Evolutionary conservation across 2,329 filamentous ascomycete species (phyloP), one percentile per base, ranked within the genome.

Genomic region (Orbilia ellipsospora): DNA sequence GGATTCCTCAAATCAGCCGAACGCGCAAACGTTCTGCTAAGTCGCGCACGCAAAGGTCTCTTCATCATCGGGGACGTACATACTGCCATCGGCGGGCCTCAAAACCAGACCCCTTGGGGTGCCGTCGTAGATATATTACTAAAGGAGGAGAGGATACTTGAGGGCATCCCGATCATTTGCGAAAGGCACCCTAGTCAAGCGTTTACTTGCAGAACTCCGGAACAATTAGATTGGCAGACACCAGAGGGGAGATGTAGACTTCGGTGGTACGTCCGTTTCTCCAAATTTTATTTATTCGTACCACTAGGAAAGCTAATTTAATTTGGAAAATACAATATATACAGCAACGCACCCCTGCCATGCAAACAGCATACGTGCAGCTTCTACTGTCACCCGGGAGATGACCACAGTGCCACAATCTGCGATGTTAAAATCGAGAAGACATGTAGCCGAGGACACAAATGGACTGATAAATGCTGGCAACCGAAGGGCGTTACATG

Each of bases 191-290:
- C 86, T 0, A 81, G 86, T 0, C 84, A 80, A 16, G 83, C 77
- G 0, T 82, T 84, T 0, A 42, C 88, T 0, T 78, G 93, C 0
- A 81, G 80, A 1, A 80, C 80, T 0, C 84, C 86, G 0, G 80
- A 85, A 0, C 87, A 92, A 50, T 93, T 93, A 78, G 86, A 88
- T 1, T 80, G 74, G 0, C 81, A 86, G 16, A 90, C 87, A 45
- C 90, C 90, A 0, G 90, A 93, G 79, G 91, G 91, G 3, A 91
- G 91, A 0, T 93, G 91, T 77, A 82, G 83, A 0, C 83, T 88
- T 57, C 84, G 83, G 18, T 93, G 91, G 88, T 90, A 82, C 81
- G 84, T 68, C 36, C 15, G 7, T 3, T 63, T 20, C n/a, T 26
- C n/a, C 40, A n/a, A 48, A 48, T n/a, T n/a, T 48, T 45, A 4